These are phyloP conservation scores for Cryoendolithus antarcticus DNA, from an alignment of 2,329 filamentous ascomycete genomes.

Conservation along the genomic window DNA sequence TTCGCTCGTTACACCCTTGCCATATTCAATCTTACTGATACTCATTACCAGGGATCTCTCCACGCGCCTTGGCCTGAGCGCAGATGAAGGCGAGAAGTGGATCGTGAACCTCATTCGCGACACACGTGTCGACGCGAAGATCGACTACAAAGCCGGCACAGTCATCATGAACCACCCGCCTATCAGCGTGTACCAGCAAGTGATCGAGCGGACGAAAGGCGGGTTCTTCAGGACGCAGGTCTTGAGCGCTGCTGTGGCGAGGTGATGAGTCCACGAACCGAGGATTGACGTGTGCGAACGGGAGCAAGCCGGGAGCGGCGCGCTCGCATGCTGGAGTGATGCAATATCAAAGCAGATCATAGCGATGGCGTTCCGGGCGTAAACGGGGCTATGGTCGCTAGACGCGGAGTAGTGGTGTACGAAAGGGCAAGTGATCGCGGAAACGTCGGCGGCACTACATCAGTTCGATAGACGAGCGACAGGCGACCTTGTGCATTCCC, in stretches of 20 bases:
- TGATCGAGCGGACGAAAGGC: slow-evolving; percentile 97
- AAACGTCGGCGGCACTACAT: no score
- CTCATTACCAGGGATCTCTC: slow-evolving; percentile 63
- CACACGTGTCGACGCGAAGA: slow-evolving; percentile 95
- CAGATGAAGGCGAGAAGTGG: slow-evolving; percentile 98
- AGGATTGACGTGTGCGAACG: no score
- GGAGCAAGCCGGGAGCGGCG: no score
- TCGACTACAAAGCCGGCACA: slow-evolving; percentile 96
- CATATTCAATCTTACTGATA: slow-evolving; percentile 14
- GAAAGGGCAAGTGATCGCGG: no score
- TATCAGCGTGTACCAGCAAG: slow-evolving; percentile 96
- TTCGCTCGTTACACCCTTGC: slow-evolving; percentile 6
- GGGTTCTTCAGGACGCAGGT: slow-evolving; percentile 98
- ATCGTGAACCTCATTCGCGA: slow-evolving; percentile 98
- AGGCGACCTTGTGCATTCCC: no score
- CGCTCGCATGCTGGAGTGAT: no score
- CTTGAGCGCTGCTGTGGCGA: slow-evolving; percentile 50
- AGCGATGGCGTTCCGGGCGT: no score
- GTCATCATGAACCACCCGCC: slow-evolving; percentile 99
- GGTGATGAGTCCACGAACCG: no score
- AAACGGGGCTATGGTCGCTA: no score
- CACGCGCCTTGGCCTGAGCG: slow-evolving; percentile 75
- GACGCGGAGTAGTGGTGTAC: no score
- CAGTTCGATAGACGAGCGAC: no score
- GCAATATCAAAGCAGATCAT: no score